Conservation (phyloP, 2,329 filamentous ascomycete species). For the Hypomyces perniciosus region DNA sequence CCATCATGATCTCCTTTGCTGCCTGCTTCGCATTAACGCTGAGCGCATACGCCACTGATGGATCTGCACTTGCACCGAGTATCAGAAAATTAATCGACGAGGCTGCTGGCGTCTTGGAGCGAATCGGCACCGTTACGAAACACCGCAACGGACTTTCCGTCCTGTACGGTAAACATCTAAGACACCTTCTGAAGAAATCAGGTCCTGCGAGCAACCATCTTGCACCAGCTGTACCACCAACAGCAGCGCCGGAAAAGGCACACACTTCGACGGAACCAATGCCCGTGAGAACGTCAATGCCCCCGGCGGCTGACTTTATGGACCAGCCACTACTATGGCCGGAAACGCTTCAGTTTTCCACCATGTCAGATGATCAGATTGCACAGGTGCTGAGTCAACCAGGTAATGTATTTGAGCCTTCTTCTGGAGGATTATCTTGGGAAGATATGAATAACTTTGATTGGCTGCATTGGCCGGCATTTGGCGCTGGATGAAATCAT, state of each 20-base stretch:
- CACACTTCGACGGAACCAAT: conserved; percentile 10
- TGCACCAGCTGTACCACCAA: conserved; percentile 7
- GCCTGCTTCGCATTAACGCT: conserved; percentile 63
- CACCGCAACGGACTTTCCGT: conserved; percentile 62
- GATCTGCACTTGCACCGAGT: conserved; percentile 55
- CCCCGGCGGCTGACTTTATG: conserved; percentile 22
- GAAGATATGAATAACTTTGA: conserved; percentile 55
- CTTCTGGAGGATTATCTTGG: conserved; percentile 50
- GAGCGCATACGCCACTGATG: conserved; percentile 52
- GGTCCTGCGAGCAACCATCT: conserved; percentile 17
- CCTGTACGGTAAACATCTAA: conserved; percentile 41
- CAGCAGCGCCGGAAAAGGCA: conserved; percentile 2
- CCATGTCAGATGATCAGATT: conserved; percentile 66
- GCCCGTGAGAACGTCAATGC: conserved; percentile 15
- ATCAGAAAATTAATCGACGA: conserved; percentile 61
- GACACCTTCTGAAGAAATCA: conserved; percentile 37
- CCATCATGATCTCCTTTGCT: conserved; percentile 73
- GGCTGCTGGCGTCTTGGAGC: conserved; percentile 60
- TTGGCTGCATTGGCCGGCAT: conserved; percentile 49
- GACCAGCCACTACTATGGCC: conserved; percentile 34
- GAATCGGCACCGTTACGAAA: conserved; percentile 58
- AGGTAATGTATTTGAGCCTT: conserved; percentile 51
- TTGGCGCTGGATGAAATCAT: conserved; percentile 22
- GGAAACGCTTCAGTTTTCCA: conserved; percentile 55
- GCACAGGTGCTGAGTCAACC: conserved; percentile 59